Evolutionary conservation across 2,329 filamentous ascomycete genomes (phyloP).

Genomic region (Aaosphaeria pasadenensis): DNA sequence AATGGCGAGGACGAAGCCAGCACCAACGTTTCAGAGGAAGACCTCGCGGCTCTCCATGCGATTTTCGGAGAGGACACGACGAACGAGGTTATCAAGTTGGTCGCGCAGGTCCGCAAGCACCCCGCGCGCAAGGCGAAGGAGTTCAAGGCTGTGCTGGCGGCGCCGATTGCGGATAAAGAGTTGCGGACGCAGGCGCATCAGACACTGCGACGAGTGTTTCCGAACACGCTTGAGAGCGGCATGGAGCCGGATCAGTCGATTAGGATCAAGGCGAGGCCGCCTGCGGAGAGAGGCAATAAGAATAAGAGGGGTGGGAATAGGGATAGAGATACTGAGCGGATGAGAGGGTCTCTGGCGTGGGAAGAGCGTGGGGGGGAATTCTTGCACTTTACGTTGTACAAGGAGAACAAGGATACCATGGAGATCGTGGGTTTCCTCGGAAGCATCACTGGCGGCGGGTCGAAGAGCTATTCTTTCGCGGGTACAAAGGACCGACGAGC

Average conservation of each 20-base stretch:
- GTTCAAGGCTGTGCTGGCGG: slow-evolving; percentile 53
- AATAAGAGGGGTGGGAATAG: slow-evolving; percentile 15
- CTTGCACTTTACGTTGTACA: slow-evolving; percentile 88
- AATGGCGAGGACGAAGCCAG: not conserved
- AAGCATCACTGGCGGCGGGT: slow-evolving; percentile 65
- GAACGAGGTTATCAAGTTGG: slow-evolving; percentile 53
- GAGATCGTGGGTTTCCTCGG: slow-evolving; percentile 77
- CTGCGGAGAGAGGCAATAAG: slow-evolving; percentile 33
- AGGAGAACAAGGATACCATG: slow-evolving; percentile 97
- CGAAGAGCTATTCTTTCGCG: slow-evolving; percentile 73
- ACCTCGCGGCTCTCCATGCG: slow-evolving; percentile 35
- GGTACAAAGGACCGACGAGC: slow-evolving; percentile 90
- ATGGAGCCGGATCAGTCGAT: slow-evolving; percentile 71
- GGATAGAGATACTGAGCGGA: slow-evolving; percentile 21
- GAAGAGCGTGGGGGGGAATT: slow-evolving; percentile 72
- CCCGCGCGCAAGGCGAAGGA: slow-evolving; percentile 56
- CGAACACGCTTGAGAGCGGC: slow-evolving; percentile 71
- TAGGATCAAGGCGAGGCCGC: slow-evolving; percentile 50
- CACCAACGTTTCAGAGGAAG: slow-evolving; percentile 35
- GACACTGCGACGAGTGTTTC: slow-evolving; percentile 73
- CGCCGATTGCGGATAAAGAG: slow-evolving; percentile 58
- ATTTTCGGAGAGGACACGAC: slow-evolving; percentile 54
- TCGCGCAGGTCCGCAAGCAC: slow-evolving; percentile 51
- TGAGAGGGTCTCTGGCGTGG: slow-evolving; percentile 50
- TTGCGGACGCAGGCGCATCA: slow-evolving; percentile 63